Evolutionary conservation across 805 yeast genomes (phyloP).

Genomic region (Spathaspora passalidarum): DNA sequence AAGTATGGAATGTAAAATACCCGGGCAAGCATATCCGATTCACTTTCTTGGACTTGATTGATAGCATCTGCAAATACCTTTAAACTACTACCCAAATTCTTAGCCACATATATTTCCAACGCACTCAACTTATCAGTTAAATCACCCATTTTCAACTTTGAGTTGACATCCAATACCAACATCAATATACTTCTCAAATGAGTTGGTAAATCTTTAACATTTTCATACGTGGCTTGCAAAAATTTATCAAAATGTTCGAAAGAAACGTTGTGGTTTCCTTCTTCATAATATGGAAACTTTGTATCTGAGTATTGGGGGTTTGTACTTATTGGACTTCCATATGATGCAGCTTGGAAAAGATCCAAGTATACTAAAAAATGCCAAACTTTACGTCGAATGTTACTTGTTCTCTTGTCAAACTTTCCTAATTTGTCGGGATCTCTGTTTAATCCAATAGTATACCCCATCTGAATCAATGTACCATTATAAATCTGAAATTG

Average conservation of each 20-base stretch:
- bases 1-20: conserved; percentile 1
- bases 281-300: conserved; percentile 39
- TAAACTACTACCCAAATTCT: conserved; percentile 2
- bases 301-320: conserved; percentile 47
- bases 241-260: conserved; percentile 41
- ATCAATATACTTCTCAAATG: conserved; percentile 30
- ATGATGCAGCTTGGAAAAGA: conserved; percentile 38
- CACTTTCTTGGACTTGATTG: not conserved
- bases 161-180: conserved; percentile 38
- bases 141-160: conserved; percentile 31
- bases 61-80: conserved; percentile 2
- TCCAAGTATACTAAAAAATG: conserved; percentile 46
- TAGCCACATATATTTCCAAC: conserved; percentile 31
- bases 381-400: conserved; percentile 61
- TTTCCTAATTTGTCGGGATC: conserved; percentile 31
- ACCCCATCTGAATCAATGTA: conserved; percentile 35
- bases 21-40: not conserved
- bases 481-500: conserved; percentile 26
- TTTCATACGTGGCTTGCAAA: conserved; percentile 28
- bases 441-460: conserved; percentile 36
- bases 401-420: conserved; percentile 26
- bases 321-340: conserved; percentile 48
- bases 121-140: conserved; percentile 30
- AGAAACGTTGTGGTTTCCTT: conserved; percentile 32
- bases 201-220: conserved; percentile 24